Percentiles rank a stretch among this genome's conserved stretches.
Evolutionary conservation across 108 stramenopile genomes (phyloP).

Genomic region (Conticribra weissflogii): DNA sequence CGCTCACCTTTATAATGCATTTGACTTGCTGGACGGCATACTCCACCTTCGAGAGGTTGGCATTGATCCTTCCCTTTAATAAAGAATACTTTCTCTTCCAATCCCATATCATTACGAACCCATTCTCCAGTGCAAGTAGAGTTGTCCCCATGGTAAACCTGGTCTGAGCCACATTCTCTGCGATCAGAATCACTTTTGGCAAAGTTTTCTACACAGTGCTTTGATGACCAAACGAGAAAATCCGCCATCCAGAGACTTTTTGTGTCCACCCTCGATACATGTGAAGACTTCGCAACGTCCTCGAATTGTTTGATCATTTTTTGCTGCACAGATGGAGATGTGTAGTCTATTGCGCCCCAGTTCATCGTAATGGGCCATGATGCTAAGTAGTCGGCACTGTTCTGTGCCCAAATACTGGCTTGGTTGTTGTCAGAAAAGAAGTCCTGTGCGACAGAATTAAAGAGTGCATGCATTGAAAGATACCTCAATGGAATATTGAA

Average conservation of each 20-base stretch:
- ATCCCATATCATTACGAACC: slow-evolving; percentile 30
- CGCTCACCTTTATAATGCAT: slow-evolving; percentile 37
- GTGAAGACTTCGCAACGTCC: slow-evolving; percentile 35
- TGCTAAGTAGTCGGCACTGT: slow-evolving; percentile 39
- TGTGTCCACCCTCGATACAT: slow-evolving; percentile 47
- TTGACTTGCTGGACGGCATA: slow-evolving; percentile 38
- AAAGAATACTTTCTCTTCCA: slow-evolving; percentile 28
- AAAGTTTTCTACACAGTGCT: slow-evolving; percentile 46
- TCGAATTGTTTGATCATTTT: slow-evolving; percentile 59
- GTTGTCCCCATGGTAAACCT: too few species aligned
- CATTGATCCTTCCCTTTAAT: slow-evolving; percentile 19
- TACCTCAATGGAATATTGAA: too few species aligned
- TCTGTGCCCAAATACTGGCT: slow-evolving; percentile 42
- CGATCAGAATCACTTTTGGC: slow-evolving; percentile 32
- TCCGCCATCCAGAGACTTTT: slow-evolving; percentile 54
- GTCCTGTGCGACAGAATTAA: slow-evolving; percentile 21
- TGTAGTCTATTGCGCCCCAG: slow-evolving; percentile 53
- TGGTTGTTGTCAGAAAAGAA: slow-evolving; percentile 48
- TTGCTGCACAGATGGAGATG: slow-evolving; percentile 41
- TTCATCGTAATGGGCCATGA: slow-evolving; percentile 50
- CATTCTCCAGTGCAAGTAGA: slow-evolving; percentile 39
- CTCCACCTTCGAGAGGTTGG: slow-evolving; percentile 43
- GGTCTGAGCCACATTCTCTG: slow-evolving; percentile 45
- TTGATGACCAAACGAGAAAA: slow-evolving; percentile 46
- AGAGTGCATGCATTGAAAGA: too few species aligned